Evolutionary conservation across 2,329 filamentous ascomycete genomes (phyloP), one percentile per base, ranked within the genome.

Genomic region (Exophiala dermatitidis): DNA sequence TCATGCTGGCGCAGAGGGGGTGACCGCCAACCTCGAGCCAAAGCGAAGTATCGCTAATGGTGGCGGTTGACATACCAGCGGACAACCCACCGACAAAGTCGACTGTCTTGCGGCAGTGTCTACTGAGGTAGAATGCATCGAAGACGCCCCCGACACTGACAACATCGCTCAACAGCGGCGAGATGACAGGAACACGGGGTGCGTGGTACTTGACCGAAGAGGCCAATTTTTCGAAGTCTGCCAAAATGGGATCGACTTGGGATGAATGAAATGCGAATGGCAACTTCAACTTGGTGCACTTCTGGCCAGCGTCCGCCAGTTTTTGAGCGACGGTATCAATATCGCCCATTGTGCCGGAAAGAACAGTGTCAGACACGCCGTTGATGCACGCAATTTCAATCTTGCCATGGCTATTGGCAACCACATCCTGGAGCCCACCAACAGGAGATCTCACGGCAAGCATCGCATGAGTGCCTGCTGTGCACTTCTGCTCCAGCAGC

Each of bases 21-120:
- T 77, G 72, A 1, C 75, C 74, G 4, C 76, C 76, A 52, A 78
- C 67, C 53, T 75, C 72, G 33, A 75, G 54, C 65, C 66, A 72
- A 26, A 71, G 51, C 1, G 67, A 72, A 43, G 67, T 62, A 3
- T 69, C 66, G 38, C 62, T 66, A 45, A 72, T 61, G 6, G 65
- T 52, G 5, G 61, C 53, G 19, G 58, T 62, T 5, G 67, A 66
- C 33, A 67, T 63, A 3, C 68, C 72, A 5, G 69, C 66, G 36
- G 71, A 66, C 2, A 77, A 55, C 12, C 69, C 74, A 45, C 65
- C 68, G 3, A 72, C 62, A 61, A 77, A 75, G 59, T 74, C 70
- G 41, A 78, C 75, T 2, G 71, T 66, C 57, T 72, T 70, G 12
- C 75, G 68, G 48, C 69, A 71, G 53, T 72, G 69, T 7, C 67